These are phyloP conservation scores for Rhizophagus prolifer DNA, from an alignment of 192 early-diverging fungal genomes.

Conservation along the genomic window DNA sequence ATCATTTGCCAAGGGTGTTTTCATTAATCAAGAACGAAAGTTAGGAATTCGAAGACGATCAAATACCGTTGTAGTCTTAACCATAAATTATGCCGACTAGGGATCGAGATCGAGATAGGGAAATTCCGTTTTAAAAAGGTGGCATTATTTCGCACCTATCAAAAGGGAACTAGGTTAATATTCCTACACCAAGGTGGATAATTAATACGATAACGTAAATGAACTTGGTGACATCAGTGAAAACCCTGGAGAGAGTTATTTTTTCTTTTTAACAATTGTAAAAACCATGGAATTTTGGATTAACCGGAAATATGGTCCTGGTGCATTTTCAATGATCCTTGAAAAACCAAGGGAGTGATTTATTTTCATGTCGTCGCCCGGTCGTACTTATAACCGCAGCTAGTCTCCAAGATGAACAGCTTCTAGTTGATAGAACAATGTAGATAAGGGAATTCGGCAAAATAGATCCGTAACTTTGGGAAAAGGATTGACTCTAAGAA, in stretches of 20 bases:
- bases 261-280: slow-evolving; percentile 40
- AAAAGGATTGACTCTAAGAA: slow-evolving; percentile 84
- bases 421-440: slow-evolving; percentile 84
- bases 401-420: slow-evolving; percentile 78
- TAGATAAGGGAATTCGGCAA: slow-evolving; percentile 75
- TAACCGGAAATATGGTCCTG: slow-evolving; percentile 59
- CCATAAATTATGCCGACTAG: slow-evolving; percentile 80
- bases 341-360: slow-evolving; percentile 74
- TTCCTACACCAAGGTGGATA: slow-evolving; percentile 73
- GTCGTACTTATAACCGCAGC: slow-evolving; percentile 61
- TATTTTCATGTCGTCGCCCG: slow-evolving; percentile 26
- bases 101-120: slow-evolving; percentile 70
- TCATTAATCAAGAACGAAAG: slow-evolving; percentile 69
- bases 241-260: slow-evolving; percentile 65
- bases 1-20: slow-evolving; percentile 73
- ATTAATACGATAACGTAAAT: slow-evolving; percentile 61
- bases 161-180: slow-evolving; percentile 80
- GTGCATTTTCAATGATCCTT: slow-evolving; percentile 62
- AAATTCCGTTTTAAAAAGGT: slow-evolving; percentile 51
- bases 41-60: slow-evolving; percentile 73
- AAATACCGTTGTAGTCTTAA: slow-evolving; percentile 77
- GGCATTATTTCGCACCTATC: slow-evolving; percentile 50
- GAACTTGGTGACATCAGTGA: slow-evolving; percentile 68
- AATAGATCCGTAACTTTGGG: slow-evolving; percentile 60
- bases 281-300: slow-evolving; percentile 56